Conservation (phyloP, 495 filamentous ascomycete genomes). For the Achaetomiella virescens region DNA sequence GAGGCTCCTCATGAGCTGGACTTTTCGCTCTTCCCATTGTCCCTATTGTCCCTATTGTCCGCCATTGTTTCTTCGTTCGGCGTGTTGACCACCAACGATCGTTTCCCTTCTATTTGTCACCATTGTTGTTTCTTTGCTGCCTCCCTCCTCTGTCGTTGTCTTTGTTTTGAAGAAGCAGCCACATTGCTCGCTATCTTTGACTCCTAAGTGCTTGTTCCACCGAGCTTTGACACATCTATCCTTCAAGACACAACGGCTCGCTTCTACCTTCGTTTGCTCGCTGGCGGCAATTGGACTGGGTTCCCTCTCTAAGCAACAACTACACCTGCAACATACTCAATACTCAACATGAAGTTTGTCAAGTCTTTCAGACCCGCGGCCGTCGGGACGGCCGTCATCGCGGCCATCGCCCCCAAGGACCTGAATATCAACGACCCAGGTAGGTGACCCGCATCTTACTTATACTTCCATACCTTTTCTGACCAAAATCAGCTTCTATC, state of each 20-base stretch:
- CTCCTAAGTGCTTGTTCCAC: not conserved
- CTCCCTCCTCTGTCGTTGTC: not conserved
- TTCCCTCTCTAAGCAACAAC: not conserved
- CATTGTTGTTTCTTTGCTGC: not conserved
- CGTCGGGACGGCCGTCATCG: conserved; percentile 25
- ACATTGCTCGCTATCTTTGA: not conserved
- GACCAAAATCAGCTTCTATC: conserved; percentile 38
- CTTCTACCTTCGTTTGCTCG: conserved; percentile 18
- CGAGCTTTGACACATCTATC: not conserved
- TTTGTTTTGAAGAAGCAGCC: not conserved
- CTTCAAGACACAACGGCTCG: not conserved
- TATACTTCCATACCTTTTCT: not conserved
- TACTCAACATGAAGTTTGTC: conserved; percentile 25
- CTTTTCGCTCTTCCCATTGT: conserved; percentile 2
- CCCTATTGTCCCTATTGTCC: conserved; percentile 3
- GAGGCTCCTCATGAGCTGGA: not conserved
- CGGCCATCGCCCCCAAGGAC: conserved; percentile 33
- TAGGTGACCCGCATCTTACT: conserved; percentile 15
- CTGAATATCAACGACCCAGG: conserved; percentile 40
- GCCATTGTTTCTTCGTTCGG: conserved; percentile 1
- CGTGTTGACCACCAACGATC: conserved; percentile 15
- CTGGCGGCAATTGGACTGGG: conserved; percentile 20
- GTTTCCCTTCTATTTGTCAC: conserved; percentile 5
- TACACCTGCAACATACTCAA: too few relatives aligned
- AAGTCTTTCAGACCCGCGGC: conserved; percentile 28